Percentiles rank a stretch among this genome's conserved stretches.
These are phyloP conservation scores for Ceratocystiopsis sp. DNA, from an alignment of 2,329 filamentous ascomycete species.

Conservation along the genomic window DNA sequence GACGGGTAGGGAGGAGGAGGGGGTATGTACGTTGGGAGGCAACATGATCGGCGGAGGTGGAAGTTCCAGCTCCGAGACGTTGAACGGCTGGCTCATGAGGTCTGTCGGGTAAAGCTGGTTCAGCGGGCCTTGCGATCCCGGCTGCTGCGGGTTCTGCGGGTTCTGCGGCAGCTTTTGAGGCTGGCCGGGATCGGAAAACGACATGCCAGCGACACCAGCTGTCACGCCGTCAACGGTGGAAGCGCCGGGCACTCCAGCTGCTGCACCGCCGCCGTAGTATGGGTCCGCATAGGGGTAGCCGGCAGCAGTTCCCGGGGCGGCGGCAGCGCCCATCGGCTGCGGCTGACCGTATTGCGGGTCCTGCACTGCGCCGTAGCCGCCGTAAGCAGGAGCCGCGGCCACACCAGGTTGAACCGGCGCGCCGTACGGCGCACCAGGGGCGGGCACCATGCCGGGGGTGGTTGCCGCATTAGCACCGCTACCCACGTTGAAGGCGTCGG, in stretches of 20 bases:
- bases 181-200: constrained; percentile 52
- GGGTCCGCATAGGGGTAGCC: constrained; percentile 47
- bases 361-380: constrained; percentile 37
- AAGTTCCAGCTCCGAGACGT: constrained; percentile 79
- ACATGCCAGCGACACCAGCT: constrained; percentile 73
- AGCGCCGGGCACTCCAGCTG: constrained; percentile 21
- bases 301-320: constrained; percentile 20
- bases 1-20: constrained; percentile 15
- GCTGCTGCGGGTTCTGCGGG: constrained; percentile 30
- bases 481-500: constrained; percentile 85
- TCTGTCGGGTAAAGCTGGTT: constrained; percentile 91
- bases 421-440: constrained; percentile 26
- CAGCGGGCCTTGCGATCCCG: constrained; percentile 32
- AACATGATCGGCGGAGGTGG: constrained; percentile 83
- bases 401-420: constrained; percentile 19
- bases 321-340: constrained; percentile 21
- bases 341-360: constrained; percentile 24
- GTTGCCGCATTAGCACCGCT: constrained; percentile 61
- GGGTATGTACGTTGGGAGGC: constrained; percentile 62
- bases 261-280: constrained; percentile 40
- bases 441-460: constrained; percentile 26
- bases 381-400: constrained; percentile 31
- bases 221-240: constrained; percentile 55
- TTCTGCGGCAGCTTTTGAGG: constrained; percentile 22
- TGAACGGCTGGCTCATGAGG: constrained; percentile 81